Evolutionary conservation across 2,329 filamentous ascomycete species (phyloP).

Genomic region (Monosporascus sp.): DNA sequence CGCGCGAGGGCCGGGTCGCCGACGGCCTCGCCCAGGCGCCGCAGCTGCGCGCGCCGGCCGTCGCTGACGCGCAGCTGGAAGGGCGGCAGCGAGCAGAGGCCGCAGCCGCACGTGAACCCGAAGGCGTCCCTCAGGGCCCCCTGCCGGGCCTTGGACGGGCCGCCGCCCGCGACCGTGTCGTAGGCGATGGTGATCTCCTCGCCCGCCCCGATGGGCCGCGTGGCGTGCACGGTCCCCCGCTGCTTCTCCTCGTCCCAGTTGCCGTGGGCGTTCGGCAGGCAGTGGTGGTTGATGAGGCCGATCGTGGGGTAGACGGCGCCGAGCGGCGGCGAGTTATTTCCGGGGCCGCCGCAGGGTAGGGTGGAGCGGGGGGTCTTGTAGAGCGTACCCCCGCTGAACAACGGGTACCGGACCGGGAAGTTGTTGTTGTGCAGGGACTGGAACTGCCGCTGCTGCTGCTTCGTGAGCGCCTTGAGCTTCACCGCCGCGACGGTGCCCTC

Average conservation of each 20-base stretch:
- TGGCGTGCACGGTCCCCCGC: constrained; percentile 26
- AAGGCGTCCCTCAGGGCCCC: constrained; percentile 24
- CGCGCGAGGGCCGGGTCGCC: constrained; percentile 14
- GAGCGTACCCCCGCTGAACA: constrained; percentile 13
- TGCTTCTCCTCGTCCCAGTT: constrained; percentile 22
- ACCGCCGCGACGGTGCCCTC: background rate
- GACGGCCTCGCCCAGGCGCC: constrained; percentile 29
- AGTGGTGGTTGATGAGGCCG: constrained; percentile 31
- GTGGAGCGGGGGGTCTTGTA: constrained; percentile 23
- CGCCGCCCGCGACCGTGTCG: background rate
- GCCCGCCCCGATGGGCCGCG: constrained; percentile 20
- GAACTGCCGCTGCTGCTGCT: constrained; percentile 12
- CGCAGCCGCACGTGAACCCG: constrained; percentile 29
- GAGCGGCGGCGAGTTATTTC: constrained; percentile 4
- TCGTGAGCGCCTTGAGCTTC: constrained; percentile 7
- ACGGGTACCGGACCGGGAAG: constrained; percentile 19
- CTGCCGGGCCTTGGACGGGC: background rate
- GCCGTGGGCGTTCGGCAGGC: constrained; percentile 26
- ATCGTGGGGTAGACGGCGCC: constrained; percentile 24
- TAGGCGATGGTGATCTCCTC: constrained; percentile 27
- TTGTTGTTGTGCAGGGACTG: constrained; percentile 27
- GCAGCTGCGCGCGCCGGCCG: constrained; percentile 22
- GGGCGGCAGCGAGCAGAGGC: constrained; percentile 22
- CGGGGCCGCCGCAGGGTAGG: constrained; percentile 20
- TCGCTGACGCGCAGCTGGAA: constrained; percentile 25